These are phyloP conservation scores for Tulasnella sp. DNA, from an alignment of 768 basidiomycete species.

Conservation along the genomic window DNA sequence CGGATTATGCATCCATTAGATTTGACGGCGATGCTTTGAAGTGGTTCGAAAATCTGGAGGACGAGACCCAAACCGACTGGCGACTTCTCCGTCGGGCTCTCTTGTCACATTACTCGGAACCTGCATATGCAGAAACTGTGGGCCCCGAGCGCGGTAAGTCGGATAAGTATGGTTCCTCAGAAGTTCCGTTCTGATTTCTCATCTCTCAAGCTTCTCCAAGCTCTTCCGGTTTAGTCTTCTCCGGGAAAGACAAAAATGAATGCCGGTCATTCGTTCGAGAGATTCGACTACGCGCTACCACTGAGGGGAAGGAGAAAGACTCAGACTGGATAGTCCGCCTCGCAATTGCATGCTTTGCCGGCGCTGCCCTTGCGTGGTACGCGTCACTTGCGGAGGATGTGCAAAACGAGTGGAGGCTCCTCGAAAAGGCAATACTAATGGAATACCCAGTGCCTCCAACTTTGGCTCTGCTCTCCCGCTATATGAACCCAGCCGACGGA, in stretches of 20 bases:
- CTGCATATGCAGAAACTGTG: neutral
- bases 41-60: neutral
- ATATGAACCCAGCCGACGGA: no score
- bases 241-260: neutral
- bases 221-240: neutral
- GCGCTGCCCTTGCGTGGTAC: neutral
- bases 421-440: neutral
- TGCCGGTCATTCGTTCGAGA: neutral
- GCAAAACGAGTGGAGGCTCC: neutral
- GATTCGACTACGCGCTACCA: neutral
- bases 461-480: no score
- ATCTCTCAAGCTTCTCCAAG: no score
- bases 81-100: neutral
- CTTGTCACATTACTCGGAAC: neutral
- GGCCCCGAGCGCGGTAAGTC: neutral
- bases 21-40: constrained; percentile 3
- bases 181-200: no score
- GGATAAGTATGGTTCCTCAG: neutral
- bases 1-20: neutral
- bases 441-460: neutral
- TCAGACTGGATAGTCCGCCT: neutral
- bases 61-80: constrained; percentile 1
- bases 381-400: neutral
- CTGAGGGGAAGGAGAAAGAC: neutral
- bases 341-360: neutral